Evolutionary conservation across 83 land plant species (phyloP), one percentile per base, ranked within the genome.

Genomic region (Thuja plicata): DNA sequence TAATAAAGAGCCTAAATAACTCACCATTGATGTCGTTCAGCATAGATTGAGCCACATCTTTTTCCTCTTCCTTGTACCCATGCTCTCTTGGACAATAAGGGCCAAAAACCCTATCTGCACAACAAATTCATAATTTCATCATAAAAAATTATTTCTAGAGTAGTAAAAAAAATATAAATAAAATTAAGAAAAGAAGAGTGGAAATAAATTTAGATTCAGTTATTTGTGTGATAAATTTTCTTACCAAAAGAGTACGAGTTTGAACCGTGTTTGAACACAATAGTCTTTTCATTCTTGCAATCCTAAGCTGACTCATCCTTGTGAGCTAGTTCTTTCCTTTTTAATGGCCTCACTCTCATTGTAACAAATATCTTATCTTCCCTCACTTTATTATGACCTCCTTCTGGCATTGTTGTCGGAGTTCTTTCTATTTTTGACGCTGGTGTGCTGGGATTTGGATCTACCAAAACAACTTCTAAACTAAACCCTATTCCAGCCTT

Each of bases 311-410:
- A n/a, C n/a, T n/a, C n/a, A n/a, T n/a, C n/a, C n/a, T n/a, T n/a
- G n/a, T n/a, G n/a, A n/a, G n/a, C n/a, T n/a, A n/a, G n/a, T n/a
- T n/a, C n/a, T n/a, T n/a, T n/a, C n/a, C n/a, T 92, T 84, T 91
- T 96, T 37, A 96, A 83, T 50, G 99, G 99, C 91, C 99, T 91
- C 16, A 97, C 92, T 52, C 99, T 84, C 1, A 97, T 97, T 0
- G 99, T 97, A 24, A 97, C 99, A 54, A 92, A 94, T 48, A 96
- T 97, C 89, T 97, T 97, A 93, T 97, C 99, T 91, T 97, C 98
- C 84, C 90, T 93, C 7, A 84, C 89, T 89, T 84, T 92, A 45
- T 30, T 46, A 15, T 46, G 50, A 0, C 93, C 34, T 19, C 94
- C 92, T 15, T 92, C 94, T n/a, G 94, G 94, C 7, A 94, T 93